Percentiles rank a stretch among this genome's conserved stretches.
Evolutionary conservation across 129 eudicot genomes (phyloP).

Genomic region (Calendula officinalis): DNA sequence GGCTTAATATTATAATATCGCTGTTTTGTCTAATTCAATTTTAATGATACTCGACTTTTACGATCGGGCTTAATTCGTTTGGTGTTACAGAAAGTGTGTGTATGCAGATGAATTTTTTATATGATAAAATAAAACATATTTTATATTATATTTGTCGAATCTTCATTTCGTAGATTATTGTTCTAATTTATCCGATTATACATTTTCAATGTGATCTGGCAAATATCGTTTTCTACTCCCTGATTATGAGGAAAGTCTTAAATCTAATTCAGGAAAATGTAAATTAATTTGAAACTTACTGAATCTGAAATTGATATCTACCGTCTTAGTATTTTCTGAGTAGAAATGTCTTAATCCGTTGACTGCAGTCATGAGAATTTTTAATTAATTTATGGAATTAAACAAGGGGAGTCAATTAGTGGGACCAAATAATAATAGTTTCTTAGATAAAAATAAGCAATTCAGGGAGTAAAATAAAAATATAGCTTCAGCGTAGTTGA

Average conservation of each 20-base stretch:
- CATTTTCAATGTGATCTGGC: slow-evolving; percentile 3
- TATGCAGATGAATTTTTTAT: neutral
- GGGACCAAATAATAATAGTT: neutral
- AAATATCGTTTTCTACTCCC: neutral
- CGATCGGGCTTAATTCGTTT: slow-evolving; percentile 3
- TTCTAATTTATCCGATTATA: slow-evolving; percentile 11
- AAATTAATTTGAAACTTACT: slow-evolving; percentile 13
- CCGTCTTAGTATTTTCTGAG: neutral
- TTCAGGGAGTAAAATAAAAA: neutral
- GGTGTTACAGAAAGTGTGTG: neutral
- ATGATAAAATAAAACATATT: neutral
- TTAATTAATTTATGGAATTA: slow-evolving; percentile 4
- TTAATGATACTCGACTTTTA: neutral
- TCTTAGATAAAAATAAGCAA: neutral
- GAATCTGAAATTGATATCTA: slow-evolving; percentile 1
- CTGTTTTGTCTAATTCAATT: slow-evolving; percentile 11
- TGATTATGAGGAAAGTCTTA: slow-evolving; percentile 2
- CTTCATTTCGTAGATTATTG: slow-evolving; percentile 5
- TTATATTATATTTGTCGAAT: slow-evolving; percentile 1
- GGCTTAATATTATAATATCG: slow-evolving; percentile 10
- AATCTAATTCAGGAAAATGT: slow-evolving; percentile 3
- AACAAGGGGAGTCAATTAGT: neutral
- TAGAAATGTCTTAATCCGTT: slow-evolving; percentile 15
- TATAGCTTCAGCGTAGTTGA: neutral
- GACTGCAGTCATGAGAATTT: slow-evolving; percentile 3